Base-by-base conservation (phyloP, 129 eudicot genomes). In the Erigeron canadensis region DNA sequence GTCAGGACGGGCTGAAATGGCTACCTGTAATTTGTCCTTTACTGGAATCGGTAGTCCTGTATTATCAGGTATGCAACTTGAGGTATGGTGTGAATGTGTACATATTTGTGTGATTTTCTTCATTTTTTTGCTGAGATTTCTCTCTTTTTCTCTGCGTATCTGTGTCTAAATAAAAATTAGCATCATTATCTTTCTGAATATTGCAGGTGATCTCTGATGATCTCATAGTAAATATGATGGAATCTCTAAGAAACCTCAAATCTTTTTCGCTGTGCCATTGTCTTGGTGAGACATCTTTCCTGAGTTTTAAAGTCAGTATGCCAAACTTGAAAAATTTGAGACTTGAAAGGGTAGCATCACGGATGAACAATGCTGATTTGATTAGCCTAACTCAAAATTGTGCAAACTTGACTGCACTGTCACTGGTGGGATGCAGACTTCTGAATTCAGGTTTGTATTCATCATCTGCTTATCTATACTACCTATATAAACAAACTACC, bases 301-400 rank as follows among this genome's bases (percentile, higher is more conserved):
- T 71, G 53, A 76, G 83, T 56, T 87, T 85, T 60, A 67, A 59
- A 69, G 28, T 68, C 66, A 81, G 77, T 43, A 63, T 87, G 89
- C 92, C 92, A 61, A 74, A 59, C 69, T 81, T 94, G 84, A 87
- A 82, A 77, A 89, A 75, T 69, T 77, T 94, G 73, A 89, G 82
- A 81, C 95, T 94, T 65, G 96, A 94, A 89, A 87, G 98, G 71
- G 96, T 89, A 54, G 67, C 92, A 62, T 86, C 92, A 28, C 84
- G 91, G 90, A 80, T 94, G 93, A 85, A 82, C 72, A 94, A 94
- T 81, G 82, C 69, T 44, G 95, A 84, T 76, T 74, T 94, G 88
- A 69, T 79, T 50, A 77, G 60, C 69, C 78, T 94, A 73, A 82
- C 85, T 47, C 81, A 75, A 55, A 87, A 77, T 75, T 89, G 88